phyloP scores from a whole-genome alignment of 768 basidiomycete genomes.

The Tephrocybe sp. region DNA sequence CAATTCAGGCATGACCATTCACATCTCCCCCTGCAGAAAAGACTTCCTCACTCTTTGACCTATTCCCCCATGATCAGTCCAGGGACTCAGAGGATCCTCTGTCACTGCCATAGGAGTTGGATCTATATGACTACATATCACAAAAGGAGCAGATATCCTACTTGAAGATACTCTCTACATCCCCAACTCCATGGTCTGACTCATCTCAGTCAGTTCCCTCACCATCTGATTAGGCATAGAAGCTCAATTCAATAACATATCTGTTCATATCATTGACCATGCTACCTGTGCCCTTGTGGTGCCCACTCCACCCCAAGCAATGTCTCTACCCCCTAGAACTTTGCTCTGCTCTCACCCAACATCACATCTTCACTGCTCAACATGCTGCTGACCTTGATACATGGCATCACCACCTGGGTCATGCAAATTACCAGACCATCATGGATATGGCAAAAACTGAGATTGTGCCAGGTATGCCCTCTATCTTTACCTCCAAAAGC shows the following conservation, averaged over 20 bases:
- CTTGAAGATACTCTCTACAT: background rate
- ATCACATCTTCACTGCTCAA: background rate
- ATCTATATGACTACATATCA: background rate
- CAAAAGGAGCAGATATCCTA: no score
- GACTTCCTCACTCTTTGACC: no score
- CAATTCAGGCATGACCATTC: background rate
- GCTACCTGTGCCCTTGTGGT: background rate
- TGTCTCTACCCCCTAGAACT: slow-evolving; percentile 1
- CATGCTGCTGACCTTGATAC: no score
- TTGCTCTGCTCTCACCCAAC: background rate
- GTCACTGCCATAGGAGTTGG: background rate
- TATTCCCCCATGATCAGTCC: no score
- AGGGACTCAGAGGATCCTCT: background rate
- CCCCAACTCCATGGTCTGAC: background rate
- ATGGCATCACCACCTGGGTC: slow-evolving; percentile 11
- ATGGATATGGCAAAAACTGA: no score
- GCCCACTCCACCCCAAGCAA: background rate
- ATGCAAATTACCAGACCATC: slow-evolving; percentile 2
- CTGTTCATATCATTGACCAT: background rate
- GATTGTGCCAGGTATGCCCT: no score
- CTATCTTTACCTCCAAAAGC: slow-evolving; percentile 20
- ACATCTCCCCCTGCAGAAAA: no score
- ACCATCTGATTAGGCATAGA: background rate
- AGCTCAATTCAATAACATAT: background rate
- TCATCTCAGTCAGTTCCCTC: background rate